Evolutionary conservation across 495 filamentous ascomycete genomes (phyloP), one percentile per base, ranked within the genome.

Genomic region (Aspergillus funiculosus): DNA sequence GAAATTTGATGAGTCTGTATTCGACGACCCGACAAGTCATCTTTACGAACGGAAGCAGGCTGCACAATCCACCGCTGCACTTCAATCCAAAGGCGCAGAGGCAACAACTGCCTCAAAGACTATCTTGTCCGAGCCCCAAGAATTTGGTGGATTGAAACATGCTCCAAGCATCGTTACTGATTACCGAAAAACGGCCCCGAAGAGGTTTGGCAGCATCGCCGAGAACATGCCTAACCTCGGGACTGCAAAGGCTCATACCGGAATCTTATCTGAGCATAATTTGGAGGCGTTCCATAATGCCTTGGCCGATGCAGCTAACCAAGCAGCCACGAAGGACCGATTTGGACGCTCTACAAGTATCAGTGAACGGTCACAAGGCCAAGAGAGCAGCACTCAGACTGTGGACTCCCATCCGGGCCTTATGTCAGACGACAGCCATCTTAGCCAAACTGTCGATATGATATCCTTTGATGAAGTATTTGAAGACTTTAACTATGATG

Each of bases 1-100:
- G 5, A 63, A 69, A 11, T 89, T 90, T 53, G 86, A 90, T 51
- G 86, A 90, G 56, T 86, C 84, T 18, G 76, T 89, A 21, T 89
- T 90, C 53, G 86, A 90, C 56, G 73, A 81, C 25, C 73, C 81
- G 61, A 76, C 51, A 11, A 73, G 72, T 43, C 67, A 74, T 46
- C 54, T 79, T 9, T 76, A 75, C 46, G 66, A 67, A 32, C 62
- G 63, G 21, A 68, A 66, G 35, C 45, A 43, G 17, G 59, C 56
- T 11, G 37, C 50, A 10, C 48, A 46, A 27, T 45, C 43, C n/a
- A 28, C 35, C 1, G 48, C 39, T 8, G 48, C 60, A 3, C 25
- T 32, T 24, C 39, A 53, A n/a, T 14, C 41, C 11, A 21, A 57
- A 10, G 38, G 47, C 25, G 39, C 15, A 11, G 52, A 54, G 15